Evolutionary conservation across 2,329 filamentous ascomycete species (phyloP), one percentile per base, ranked within the genome.

Genomic region (Pseudogymnoascus sp.): DNA sequence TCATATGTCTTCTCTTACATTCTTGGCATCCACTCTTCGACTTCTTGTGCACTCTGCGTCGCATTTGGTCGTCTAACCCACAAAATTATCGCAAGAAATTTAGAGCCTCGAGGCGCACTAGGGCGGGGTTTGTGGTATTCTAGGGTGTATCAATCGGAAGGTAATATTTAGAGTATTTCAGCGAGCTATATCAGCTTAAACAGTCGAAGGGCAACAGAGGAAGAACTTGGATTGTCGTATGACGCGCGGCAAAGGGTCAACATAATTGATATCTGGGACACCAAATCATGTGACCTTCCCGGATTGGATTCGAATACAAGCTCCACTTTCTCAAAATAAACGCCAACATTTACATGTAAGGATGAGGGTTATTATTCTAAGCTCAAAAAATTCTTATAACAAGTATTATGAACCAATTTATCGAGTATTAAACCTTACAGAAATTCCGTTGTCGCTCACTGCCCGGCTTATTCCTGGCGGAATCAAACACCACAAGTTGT

Each of bases 1-100:
- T 76, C 49, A 76, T 69, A 63, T 76, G 74, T 7, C 74, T 70
- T 23, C 69, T 69, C 64, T 76, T 76, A 62, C 74, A 76, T 65
- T 74, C 69, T 6, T 68, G 33, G 58, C 74, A 76, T 23, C 74
- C 75, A 63, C 72, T 72, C 43, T 73, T 69, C n/a, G 74, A 76
- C 65, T 76, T 76, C 41, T 67, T 71, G 63, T 76, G 74, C 3
- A 72, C 65, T 62, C 72, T 70, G 39, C 69, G 66, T 61, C 65
- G 64, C 63, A 67, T 67, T 55, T 55, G 5, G 26, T 10, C 49
- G n/a, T 19, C 3, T 55, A 55, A 6, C 10, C 29, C 49, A 19
- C 26, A 55, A 55, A 55, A 33, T 12, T 55, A 55, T 31, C 10
- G 49, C 5, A 16, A 5, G n/a, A 55, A 31, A 52, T 8, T 8